Evolutionary conservation across 352 stramenopile species (phyloP).

Genomic region (Phytophthora europaea): DNA sequence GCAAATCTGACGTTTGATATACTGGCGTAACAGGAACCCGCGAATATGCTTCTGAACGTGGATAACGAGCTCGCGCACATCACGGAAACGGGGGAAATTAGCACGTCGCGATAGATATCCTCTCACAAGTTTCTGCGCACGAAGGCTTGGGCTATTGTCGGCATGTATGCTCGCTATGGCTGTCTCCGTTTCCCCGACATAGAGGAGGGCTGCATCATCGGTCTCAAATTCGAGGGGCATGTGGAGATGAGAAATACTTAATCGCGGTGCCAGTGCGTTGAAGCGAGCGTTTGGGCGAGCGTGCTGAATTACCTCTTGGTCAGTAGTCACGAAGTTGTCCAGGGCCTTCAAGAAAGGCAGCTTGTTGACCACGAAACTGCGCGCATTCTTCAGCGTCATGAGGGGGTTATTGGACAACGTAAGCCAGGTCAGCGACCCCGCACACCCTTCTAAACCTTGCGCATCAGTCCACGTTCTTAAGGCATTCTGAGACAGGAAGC

Average conservation of each 20-base stretch:
- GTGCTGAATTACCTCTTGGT: constrained; percentile 69
- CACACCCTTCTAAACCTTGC: constrained; percentile 53
- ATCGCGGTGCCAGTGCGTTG: constrained; percentile 38
- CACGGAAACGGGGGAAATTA: constrained; percentile 51
- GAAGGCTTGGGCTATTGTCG: constrained; percentile 56
- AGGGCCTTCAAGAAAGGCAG: constrained; percentile 67
- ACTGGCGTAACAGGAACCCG: constrained; percentile 68
- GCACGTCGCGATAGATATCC: constrained; percentile 61
- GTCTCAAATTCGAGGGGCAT: constrained; percentile 63
- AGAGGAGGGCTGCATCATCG: constrained; percentile 49
- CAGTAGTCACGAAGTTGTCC: constrained; percentile 70
- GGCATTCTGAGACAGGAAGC: constrained; percentile 70
- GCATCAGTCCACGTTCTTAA: constrained; percentile 64
- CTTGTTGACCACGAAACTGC: constrained; percentile 78
- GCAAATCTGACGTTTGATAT: constrained; percentile 58
- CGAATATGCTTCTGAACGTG: constrained; percentile 65
- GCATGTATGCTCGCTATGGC: constrained; percentile 41
- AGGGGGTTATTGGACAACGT: constrained; percentile 69
- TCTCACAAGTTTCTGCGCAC: constrained; percentile 43
- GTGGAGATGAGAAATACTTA: constrained; percentile 45
- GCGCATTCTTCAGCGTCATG: constrained; percentile 60
- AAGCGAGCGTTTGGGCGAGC: constrained; percentile 49
- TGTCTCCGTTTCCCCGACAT: constrained; percentile 42
- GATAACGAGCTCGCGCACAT: constrained; percentile 59
- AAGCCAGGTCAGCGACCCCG: constrained; percentile 63